Base-by-base conservation (phyloP, 202 grass and related monocot species). In the Schoenoplectus triqueter region DNA sequence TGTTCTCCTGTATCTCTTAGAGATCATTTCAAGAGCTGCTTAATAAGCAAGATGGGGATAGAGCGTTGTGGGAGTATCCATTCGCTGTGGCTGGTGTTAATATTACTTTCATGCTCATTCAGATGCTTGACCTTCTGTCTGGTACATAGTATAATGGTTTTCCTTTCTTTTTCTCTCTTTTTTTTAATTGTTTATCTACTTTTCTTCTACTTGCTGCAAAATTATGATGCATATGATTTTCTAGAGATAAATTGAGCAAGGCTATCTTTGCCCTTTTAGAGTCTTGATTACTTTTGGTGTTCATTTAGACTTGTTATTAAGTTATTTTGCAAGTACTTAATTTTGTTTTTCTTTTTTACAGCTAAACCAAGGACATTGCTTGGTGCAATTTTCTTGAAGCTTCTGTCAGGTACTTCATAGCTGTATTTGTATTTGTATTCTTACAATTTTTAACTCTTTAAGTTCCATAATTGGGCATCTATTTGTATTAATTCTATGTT, bases 51-150 rank as follows among this genome's bases (percentile, higher is more conserved):
- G 90, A 99, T 77, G 97, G 97, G 83, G 85, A 99, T 55, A 89
- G 97, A 85, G 93, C 97, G 20, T 79, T 99, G 67, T 99, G 97
- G 93, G 97, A 99, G 82, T 99, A 99, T 87, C 97, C 97, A 85
- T 99, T 99, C 92, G 92, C 96, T 79, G 96, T 96, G 72, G 96
- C 96, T 85, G 96, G 96, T 81, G 90, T 99, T 87, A 99, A 99
- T 94, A 96, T 96, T 76, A 96, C 96, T 46, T 99, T 99, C 87
- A 99, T 99, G 96, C 96, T 99, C 6, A 92, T 96, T 85, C 92
- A 96, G 85, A 94, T 99, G 92, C 86, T 99, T 86, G 97, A 99
- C 87, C 92, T 99, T 90, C 97, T 90, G 85, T 82, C 92, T 87
- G 97, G 97, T 99, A 84, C 72, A 85, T 85, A 55, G 19, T 60